Evolutionary conservation across 208 protist species (phyloP), one percentile per base, ranked within the genome.

Genomic region (Phytomonas sp.): DNA sequence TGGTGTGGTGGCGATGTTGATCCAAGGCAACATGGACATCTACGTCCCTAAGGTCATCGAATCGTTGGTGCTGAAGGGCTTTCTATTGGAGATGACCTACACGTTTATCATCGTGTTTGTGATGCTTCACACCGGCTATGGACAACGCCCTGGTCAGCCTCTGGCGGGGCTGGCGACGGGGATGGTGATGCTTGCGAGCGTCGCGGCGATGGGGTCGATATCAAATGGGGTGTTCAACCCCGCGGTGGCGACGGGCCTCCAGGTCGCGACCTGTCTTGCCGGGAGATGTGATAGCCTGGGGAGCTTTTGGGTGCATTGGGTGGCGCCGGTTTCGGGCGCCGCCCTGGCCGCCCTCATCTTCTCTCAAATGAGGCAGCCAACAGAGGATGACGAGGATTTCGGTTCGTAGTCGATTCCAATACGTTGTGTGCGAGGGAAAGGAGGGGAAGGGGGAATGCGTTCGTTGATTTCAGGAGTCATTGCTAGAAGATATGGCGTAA

Each of bases 151-250:
- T 20, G 81, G 83, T 37, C 87, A 85, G 76, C 91, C 92, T 69
- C 91, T 92, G 37, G 88, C 91, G 69, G 89, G 86, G 20, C 90
- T 95, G 70, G 89, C 89, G 13, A 77, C 90, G 33, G 89, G 89
- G 53, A 93, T 95, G 87, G 88, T 79, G 15, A 77, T 91, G 36
- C 68, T 80, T 2, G 89, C 87, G 0, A 87, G 87, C 70, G 82
- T 79, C 31, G 84, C 87, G 51, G 76, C 80, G 67, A 87, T 83
- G 32, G 84, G 85, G 28, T 73, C 68, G 62, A 87, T 93, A 53
- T 91, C 84, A 5, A 87, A 87, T 59, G 89, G 89, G 40, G 78
- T 85, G 60, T 95, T 95, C 76, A 92, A 95, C 72, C 89, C 89
- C 0, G 89, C 89, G 62, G 85, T 80, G 28, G 87, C 89, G 8